Evolutionary conservation across 108 stramenopile species (phyloP), one percentile per base, ranked within the genome.

Genomic region (Nitzschia sp.): DNA sequence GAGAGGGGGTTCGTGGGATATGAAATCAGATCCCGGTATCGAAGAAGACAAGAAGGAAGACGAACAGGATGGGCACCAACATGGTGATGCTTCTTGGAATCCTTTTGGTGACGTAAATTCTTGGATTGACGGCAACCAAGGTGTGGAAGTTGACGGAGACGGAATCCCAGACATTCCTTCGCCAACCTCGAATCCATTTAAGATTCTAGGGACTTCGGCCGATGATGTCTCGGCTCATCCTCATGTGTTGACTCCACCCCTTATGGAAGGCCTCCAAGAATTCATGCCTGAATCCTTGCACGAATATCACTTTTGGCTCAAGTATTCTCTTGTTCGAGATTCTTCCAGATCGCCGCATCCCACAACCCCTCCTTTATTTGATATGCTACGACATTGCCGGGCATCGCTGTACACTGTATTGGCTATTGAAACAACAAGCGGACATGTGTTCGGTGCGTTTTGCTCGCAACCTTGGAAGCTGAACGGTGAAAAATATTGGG

Each of bases 351-450:
- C 13, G 4, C 21, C n/a, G 5, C 49, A n/a, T 51, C 38, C 38
- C 13, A 9, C 38, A 6, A 42, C 6, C 13, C 82, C 87, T n/a
- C 71, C 66, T 36, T 42, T 89, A 2, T 58, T 78, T 38, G 81
- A 77, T 21, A 47, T 92, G 70, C 46, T 77, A 17, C 71, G 78
- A n/a, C 76, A 86, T 33, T 75, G 81, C 27, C 75, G 91, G 21
- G 88, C 79, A 3, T 77, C 91, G 6, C 61, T 47, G 18, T 57
- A 84, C 34, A 81, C 88, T 34, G 70, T 92, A n/a, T 46, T 89
- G 26, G 91, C 91, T 2, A 79, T 92, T 28, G 91, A 92, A 75
- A 92, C 86, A 17, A 75, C 78, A 2, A 75, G 88, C n/a, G 91
- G 91, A 2, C 71, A 84, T 28, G 91, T 92, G 2, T 89, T 92